Percentiles rank a stretch among this genome's conserved stretches.
Conservation (phyloP, 306 rosid species). For the Nissolia schottii region DNA sequence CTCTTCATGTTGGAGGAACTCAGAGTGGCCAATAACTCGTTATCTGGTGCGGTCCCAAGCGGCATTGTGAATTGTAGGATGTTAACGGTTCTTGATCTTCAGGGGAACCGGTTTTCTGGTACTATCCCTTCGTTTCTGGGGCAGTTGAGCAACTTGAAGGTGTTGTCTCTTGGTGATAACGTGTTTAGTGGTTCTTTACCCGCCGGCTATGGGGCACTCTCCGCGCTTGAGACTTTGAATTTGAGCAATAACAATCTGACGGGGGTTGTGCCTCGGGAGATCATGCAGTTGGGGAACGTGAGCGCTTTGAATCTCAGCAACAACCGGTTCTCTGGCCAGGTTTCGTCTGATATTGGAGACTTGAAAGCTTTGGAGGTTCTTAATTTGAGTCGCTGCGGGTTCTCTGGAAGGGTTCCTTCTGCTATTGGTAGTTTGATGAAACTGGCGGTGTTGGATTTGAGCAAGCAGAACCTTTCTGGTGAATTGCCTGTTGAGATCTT, state of each 20-base stretch:
- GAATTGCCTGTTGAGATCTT: constrained; percentile 67
- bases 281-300: constrained; percentile 54
- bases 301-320: constrained; percentile 61
- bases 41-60: constrained; percentile 48
- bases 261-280: constrained; percentile 48
- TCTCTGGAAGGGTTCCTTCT: constrained; percentile 56
- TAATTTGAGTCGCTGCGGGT: constrained; percentile 67
- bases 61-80: constrained; percentile 50
- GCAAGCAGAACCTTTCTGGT: constrained; percentile 69
- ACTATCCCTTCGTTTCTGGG: constrained; percentile 51
- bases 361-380: constrained; percentile 51
- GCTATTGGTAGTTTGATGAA: constrained; percentile 63
- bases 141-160: constrained; percentile 33
- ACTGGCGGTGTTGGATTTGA: constrained; percentile 63
- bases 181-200: constrained; percentile 54
- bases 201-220: constrained; percentile 40
- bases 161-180: constrained; percentile 54
- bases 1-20: constrained; percentile 51
- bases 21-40: constrained; percentile 41
- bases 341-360: constrained; percentile 41
- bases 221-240: constrained; percentile 50
- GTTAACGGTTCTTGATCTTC: constrained; percentile 60
- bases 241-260: constrained; percentile 53
- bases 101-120: constrained; percentile 50
- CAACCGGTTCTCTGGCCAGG: constrained; percentile 51